Evolutionary conservation across 805 yeast genomes (phyloP).

Genomic region (Saturnispora gosingensis): DNA sequence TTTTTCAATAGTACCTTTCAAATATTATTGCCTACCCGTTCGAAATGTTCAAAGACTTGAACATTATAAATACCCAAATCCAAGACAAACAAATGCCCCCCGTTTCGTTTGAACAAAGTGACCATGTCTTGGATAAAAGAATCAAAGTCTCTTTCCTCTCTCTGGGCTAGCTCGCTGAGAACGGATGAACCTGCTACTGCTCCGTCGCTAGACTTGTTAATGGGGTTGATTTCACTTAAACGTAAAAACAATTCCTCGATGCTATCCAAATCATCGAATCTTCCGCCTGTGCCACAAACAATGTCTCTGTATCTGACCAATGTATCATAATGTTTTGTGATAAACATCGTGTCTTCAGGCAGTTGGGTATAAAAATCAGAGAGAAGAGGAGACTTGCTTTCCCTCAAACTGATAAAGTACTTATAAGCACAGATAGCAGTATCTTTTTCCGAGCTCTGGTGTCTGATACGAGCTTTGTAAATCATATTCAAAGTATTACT

Average conservation of each 20-base stretch:
- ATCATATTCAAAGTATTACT: neutral
- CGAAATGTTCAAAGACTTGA: conserved; percentile 36
- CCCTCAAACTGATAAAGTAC: conserved; percentile 14
- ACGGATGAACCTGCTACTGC: conserved; percentile 28
- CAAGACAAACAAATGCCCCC: conserved; percentile 49
- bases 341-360: conserved; percentile 45
- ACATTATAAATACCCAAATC: conserved; percentile 48
- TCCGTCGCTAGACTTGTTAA: conserved; percentile 16
- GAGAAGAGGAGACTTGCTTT: conserved; percentile 10
- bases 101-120: conserved; percentile 40
- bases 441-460: conserved; percentile 25
- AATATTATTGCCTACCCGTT: conserved; percentile 15
- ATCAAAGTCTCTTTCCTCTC: conserved; percentile 12
- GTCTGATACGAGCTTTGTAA: conserved; percentile 12
- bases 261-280: conserved; percentile 31
- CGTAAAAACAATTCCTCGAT: conserved; percentile 32
- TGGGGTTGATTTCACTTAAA: conserved; percentile 29
- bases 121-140: conserved; percentile 34
- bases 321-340: conserved; percentile 40
- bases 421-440: conserved; percentile 23
- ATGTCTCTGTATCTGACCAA: conserved; percentile 27
- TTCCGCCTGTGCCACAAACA: conserved; percentile 21
- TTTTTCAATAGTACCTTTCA: neutral
- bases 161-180: conserved; percentile 13
- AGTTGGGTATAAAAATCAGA: conserved; percentile 34